These are phyloP conservation scores for Tetrapisispora nanseiensis DNA, from an alignment of 805 yeast genomes.

Conservation along the genomic window DNA sequence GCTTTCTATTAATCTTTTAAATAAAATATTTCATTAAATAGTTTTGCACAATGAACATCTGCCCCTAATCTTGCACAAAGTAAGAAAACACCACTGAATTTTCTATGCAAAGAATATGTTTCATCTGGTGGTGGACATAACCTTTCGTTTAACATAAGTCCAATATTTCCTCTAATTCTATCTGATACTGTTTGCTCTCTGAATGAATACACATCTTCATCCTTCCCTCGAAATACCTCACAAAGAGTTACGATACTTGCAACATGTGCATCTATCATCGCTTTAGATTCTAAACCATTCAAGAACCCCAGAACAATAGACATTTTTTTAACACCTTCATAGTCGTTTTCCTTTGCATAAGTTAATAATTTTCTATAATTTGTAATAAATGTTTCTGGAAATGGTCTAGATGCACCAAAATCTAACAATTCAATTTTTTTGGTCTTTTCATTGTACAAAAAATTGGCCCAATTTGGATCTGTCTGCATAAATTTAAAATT, in stretches of 20 bases:
- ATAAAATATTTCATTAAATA: conserved; percentile 71
- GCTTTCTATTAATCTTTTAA: conserved; percentile 11
- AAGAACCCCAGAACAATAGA: conserved; percentile 74
- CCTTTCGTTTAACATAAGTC: conserved; percentile 83
- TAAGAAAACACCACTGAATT: conserved; percentile 86
- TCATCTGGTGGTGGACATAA: conserved; percentile 97
- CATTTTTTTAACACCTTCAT: conserved; percentile 49
- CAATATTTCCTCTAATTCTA: conserved; percentile 78
- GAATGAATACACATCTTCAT: conserved; percentile 50
- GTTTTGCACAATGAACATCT: conserved; percentile 64
- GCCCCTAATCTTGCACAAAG: conserved; percentile 83
- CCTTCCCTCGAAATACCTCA: conserved; percentile 69
- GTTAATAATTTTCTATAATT: conserved; percentile 64
- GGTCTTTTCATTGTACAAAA: conserved; percentile 66
- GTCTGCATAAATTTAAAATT: conserved; percentile 90
- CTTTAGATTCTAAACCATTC: conserved; percentile 80
- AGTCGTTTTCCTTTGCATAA: conserved; percentile 63
- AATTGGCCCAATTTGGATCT: conserved; percentile 99
- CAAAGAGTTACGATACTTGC: conserved; percentile 86
- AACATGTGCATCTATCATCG: conserved; percentile 86
- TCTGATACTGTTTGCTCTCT: conserved; percentile 84
- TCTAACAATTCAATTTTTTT: conserved; percentile 76
- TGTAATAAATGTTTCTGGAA: conserved; percentile 52
- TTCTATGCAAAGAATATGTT: conserved; percentile 92
- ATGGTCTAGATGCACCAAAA: conserved; percentile 91